Evolutionary conservation across 2,329 filamentous ascomycete genomes (phyloP), one percentile per base, ranked within the genome.

Genomic region (Drechslera avenae): DNA sequence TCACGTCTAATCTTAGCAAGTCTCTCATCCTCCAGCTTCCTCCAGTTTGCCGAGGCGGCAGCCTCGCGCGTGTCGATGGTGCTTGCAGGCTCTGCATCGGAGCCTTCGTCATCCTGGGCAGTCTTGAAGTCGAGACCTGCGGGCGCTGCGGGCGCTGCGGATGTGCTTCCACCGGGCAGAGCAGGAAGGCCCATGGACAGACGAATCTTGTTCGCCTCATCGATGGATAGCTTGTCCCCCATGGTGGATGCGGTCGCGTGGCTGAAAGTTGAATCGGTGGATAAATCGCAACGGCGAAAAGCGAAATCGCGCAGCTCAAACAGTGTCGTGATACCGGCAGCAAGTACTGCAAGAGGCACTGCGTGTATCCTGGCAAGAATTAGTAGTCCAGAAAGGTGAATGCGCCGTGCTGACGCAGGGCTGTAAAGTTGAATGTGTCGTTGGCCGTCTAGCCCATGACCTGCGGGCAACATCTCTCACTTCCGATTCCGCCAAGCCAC

Each of bases 201-300:
- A 66, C 93, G 91, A 68, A 97, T 88, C 70, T 92, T 89, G 78
- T 97, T 97, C 60, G 90, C 91, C 81, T 97, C 91, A 75, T 95
- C 90, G 69, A 97, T 92, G 46, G 67, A 69, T 39, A 74, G 63
- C 9, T 23, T 23, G 62, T 73, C 66, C 14, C 67, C 59, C 63
- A 68, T 69, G 60, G 33, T 54, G 51, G 42, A 37, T 55, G 21
- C n/a, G 45, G 33, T 39, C 23, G 41, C 37, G 28, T 23, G n/a
- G 42, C 35, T 14, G 40, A 46, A 30, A 18, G 42, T 39, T 39
- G 42, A 17, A 45, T 13, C 13, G 12, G 18, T 14, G 33, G 9
- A 23, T 23, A 23, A 21, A 43, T 32, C 19, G 45, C 45, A 35
- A 31, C 19, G 32, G 8, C 13, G 26, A 31, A 37, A 39, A n/a